A percentile compares a stretch with the other conserved stretches of the same genome.
These are phyloP conservation scores for Boechera divaricarpa DNA, from an alignment of 345 rosid species.

Conservation along the genomic window DNA sequence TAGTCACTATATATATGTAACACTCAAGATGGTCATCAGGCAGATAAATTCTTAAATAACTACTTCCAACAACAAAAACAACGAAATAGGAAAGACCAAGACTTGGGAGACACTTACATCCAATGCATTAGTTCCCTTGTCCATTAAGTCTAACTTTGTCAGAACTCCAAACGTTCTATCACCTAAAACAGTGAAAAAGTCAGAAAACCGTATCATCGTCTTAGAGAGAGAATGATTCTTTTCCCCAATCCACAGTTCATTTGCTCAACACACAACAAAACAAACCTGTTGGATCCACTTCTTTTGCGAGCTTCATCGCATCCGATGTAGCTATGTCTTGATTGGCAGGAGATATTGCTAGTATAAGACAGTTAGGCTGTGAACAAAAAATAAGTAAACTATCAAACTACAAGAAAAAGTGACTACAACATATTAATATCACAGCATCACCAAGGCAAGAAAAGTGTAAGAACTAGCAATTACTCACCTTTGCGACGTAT, in stretches of 20 bases:
- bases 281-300: conserved; percentile 88
- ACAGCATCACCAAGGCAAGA: conserved; percentile 7
- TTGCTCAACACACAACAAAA: conserved; percentile 4
- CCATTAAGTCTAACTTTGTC: conserved; percentile 96
- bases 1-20: not conserved
- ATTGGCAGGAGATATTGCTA: conserved; percentile 97
- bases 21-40: not conserved
- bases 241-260: not conserved
- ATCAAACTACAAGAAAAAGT: conserved; percentile 2
- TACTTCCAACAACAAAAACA: not conserved
- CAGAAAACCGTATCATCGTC: not conserved
- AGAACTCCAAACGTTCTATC: conserved; percentile 94
- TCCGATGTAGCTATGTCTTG: conserved; percentile 97
- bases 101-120: conserved; percentile 55
- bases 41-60: not conserved
- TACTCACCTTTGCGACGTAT: conserved; percentile 76
- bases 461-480: conserved; percentile 22
- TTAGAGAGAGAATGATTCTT: not conserved
- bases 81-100: not conserved
- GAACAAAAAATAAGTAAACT: conserved; percentile 10
- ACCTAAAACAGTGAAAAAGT: conserved; percentile 47
- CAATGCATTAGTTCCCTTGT: conserved; percentile 94
- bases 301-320: conserved; percentile 84
- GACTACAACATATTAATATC: not conserved
- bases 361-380: conserved; percentile 85